Percentiles rank a stretch among this genome's conserved stretches.
Conservation (phyloP, 805 yeast species). For the Sugiyamaella lignohabitans region DNA sequence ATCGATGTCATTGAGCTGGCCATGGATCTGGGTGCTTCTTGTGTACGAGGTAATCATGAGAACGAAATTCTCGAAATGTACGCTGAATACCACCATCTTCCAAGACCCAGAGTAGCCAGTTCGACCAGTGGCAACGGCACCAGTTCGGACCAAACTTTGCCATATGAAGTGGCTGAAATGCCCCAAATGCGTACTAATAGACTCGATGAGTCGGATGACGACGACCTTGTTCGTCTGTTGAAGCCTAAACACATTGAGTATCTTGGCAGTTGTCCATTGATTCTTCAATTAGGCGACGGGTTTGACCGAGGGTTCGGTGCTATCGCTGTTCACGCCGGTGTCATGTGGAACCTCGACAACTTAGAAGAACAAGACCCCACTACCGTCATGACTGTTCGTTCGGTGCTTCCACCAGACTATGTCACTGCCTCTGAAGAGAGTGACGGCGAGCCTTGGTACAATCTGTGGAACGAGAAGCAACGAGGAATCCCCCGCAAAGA, state of each 20-base stretch:
- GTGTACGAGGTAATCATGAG: constrained; percentile 89
- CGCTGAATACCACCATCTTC: constrained; percentile 49
- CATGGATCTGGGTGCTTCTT: constrained; percentile 51
- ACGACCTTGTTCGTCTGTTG: constrained; percentile 45
- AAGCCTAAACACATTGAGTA: constrained; percentile 56
- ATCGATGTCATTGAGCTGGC: constrained; percentile 60
- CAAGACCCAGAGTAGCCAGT: constrained; percentile 19
- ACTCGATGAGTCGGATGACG: constrained; percentile 15
- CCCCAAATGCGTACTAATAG: neutral
- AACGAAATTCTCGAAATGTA: constrained; percentile 60
- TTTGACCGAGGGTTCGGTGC: constrained; percentile 32
- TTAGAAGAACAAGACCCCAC: constrained; percentile 54
- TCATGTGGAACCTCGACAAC: constrained; percentile 52
- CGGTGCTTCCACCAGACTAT: constrained; percentile 59
- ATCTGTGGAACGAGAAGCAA: constrained; percentile 46
- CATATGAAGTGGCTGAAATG: neutral
- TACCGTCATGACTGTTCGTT: constrained; percentile 63
- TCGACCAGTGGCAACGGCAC: neutral
- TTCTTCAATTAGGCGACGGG: constrained; percentile 55
- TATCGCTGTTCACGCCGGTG: constrained; percentile 79
- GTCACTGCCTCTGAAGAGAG: constrained; percentile 46
- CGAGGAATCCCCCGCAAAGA: constrained; percentile 24
- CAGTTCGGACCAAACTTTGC: neutral
- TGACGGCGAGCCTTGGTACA: constrained; percentile 49
- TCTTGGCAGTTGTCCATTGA: constrained; percentile 57